Conservation (phyloP, 768 basidiomycete genomes). For the Termitomyces sp. region DNA sequence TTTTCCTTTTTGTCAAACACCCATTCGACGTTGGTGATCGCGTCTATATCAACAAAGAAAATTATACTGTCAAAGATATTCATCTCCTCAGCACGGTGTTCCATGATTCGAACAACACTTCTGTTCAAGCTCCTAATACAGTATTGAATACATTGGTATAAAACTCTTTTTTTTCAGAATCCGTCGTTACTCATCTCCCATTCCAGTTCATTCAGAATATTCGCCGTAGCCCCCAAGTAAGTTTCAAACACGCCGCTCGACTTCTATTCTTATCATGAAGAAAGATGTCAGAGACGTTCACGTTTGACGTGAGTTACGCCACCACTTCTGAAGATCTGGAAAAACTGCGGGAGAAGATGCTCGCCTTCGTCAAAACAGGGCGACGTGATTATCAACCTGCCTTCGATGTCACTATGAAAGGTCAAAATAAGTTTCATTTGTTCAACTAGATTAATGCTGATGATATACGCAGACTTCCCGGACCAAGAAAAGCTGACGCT, state of each 20-base stretch:
- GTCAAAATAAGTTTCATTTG: constrained; percentile 25
- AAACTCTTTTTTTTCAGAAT: background rate
- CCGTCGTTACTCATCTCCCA: background rate
- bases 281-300: constrained; percentile 75
- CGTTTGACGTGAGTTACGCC: constrained; percentile 72
- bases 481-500: constrained; percentile 76
- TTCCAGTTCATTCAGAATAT: constrained; percentile 64
- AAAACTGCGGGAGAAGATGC: constrained; percentile 70
- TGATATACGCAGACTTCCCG: constrained; percentile 53
- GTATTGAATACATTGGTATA: constrained; percentile 49
- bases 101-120: constrained; percentile 50
- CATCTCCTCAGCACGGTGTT: constrained; percentile 75
- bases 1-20: constrained; percentile 88
- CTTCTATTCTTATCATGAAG: background rate
- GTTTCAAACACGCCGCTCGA: constrained; percentile 8
- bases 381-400: constrained; percentile 69
- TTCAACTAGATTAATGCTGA: background rate
- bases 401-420: constrained; percentile 70
- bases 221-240: constrained; percentile 63
- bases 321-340: constrained; percentile 84
- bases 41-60: constrained; percentile 45
- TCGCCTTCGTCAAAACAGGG: constrained; percentile 66
- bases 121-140: constrained; percentile 71
- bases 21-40: constrained; percentile 82
- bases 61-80: constrained; percentile 85